Base-by-base conservation (phyloP, 2,329 filamentous ascomycete species). In the Diaporthe velutina region DNA sequence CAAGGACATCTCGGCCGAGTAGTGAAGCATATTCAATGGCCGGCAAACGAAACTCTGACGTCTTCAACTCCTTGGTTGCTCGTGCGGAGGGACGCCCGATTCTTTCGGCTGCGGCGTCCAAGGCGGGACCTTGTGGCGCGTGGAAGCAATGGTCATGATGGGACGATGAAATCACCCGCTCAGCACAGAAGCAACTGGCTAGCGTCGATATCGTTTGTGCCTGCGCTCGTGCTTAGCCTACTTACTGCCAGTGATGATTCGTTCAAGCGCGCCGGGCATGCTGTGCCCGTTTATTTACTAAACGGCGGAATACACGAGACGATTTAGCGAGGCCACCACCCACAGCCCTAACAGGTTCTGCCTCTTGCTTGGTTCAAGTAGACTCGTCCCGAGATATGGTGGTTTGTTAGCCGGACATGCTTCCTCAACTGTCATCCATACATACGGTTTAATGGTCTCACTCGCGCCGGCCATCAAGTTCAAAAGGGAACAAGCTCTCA, bases 131-230 rank as follows among this genome's bases (percentile, higher is more conserved):
- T 28, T 4, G 54, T 19, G 54, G 61, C 45, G 42, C 61, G n/a
- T 38, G 61, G 42, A 25, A 19, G 40, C 25, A 33, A 6, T 19
- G 12, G 45, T 38, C 42, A 67, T 67, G 45, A 67, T 67, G 61
- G 61, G 61, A 67, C 45, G 61, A 67, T 52, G 61, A 67, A 67
- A 38, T 67, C 61, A 67, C 45, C 38, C 3, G 3, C 42, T 50
- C 45, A 67, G 19, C 28, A n/a, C n/a, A 17, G 19, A 61, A 35
- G 30, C 45, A 50, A 2, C 17, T 12, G 40, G 6, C 13, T 35
- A 52, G 45, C 61, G 28, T 66, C 19, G 19, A 33, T 30, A 66
- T 9, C 17, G 22, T 30, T n/a, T 30, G 38, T 66, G 28, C 61
- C 61, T 48, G 42, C 61, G 22, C n/a, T 67, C 30, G 6, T 67